Conservation (phyloP, 1,284 basidiomycete genomes). For the Apiotrichum siamense region DNA sequence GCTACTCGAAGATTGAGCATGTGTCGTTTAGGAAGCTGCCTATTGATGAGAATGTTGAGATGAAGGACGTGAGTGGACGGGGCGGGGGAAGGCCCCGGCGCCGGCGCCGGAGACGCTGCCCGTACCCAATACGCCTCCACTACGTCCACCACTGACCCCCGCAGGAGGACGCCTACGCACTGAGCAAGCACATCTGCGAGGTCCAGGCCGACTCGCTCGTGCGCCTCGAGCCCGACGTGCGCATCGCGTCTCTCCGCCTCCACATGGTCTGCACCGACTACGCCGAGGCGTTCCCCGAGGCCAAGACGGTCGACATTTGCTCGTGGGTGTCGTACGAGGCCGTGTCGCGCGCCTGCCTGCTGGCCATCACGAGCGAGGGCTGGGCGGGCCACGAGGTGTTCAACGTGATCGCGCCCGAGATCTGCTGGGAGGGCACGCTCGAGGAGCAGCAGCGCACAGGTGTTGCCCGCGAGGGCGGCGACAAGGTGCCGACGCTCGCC, state of each 20-base stretch:
- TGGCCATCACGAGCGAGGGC: slow-evolving; percentile 27
- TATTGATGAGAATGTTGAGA: slow-evolving; percentile 28
- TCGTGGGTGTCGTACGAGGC: slow-evolving; percentile 34
- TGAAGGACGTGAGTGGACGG: slow-evolving; percentile 24
- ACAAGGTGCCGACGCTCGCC: slow-evolving; percentile 19
- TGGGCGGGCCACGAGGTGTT: slow-evolving; percentile 43
- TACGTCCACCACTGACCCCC: neutral
- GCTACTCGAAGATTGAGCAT: slow-evolving; percentile 25
- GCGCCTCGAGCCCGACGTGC: slow-evolving; percentile 17
- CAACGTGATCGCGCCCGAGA: slow-evolving; percentile 37
- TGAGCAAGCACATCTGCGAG: slow-evolving; percentile 44
- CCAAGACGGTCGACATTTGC: slow-evolving; percentile 31
- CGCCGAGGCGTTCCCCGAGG: slow-evolving; percentile 6
- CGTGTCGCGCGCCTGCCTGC: slow-evolving; percentile 35
- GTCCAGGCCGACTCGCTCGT: slow-evolving; percentile 39
- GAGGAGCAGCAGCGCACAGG: slow-evolving; percentile 7
- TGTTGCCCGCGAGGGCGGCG: slow-evolving; percentile 13
- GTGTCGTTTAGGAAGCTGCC: slow-evolving; percentile 31
- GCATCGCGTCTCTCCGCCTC: slow-evolving; percentile 45
- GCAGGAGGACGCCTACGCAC: slow-evolving; percentile 37
- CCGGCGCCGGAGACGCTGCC: no score
- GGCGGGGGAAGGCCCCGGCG: neutral
- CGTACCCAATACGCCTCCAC: neutral
- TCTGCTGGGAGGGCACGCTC: slow-evolving; percentile 22
- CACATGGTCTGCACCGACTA: slow-evolving; percentile 31